Evolutionary conservation across 75 land plant species (phyloP), one percentile per base, ranked within the genome.

Genomic region (Sequoiadendron giganteum): DNA sequence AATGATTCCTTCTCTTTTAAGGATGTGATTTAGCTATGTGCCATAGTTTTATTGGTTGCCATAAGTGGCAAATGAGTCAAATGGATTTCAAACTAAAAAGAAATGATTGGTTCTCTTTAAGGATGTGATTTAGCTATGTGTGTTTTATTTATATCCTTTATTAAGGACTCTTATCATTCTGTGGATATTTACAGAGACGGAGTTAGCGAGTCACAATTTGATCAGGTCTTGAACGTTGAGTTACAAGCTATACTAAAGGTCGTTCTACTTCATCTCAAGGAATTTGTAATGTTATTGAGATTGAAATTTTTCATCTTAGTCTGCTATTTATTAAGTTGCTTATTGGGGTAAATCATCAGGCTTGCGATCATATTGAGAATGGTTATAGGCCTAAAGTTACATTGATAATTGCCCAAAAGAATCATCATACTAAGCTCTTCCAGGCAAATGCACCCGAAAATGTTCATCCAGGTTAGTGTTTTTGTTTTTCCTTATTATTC

Each of bases 201-300:
- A 40, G 98, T 98, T 14, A 94, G 95, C 86, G 97, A 98, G 84
- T 95, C 97, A 0, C 99, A 98, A 87, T 98, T 98, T 87, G 93
- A 91, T 15, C 96, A 96, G 88, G 97, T 95, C 58, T 82, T 98
- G 88, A 94, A 95, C 82, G 87, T 90, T 81, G 99, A 98, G 85
- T 86, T 95, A 43, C 87, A 91, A 9, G 97, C 96, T 77, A 93
- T 98, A 61, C 90, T 89, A 2, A 91, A 95, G 96, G 98, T 97
- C 6, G 75, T 86, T 77, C 25, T 78, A 36, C 75, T 45, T 78
- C 14, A 16, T 52, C 14, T 52, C 13, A 34, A 43, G 48, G 2
- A 77, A 8, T 52, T 77, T 83, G 1, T 19, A 30, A 70, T 54
- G 75, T 11, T 42, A 65, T 11, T 19, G 49, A 38, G 38, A 86